A percentile compares a stretch with the other conserved stretches of the same genome.
These are phyloP conservation scores for Aureobasidium sp. DNA, from an alignment of 2,329 filamentous ascomycete species.

Conservation along the genomic window DNA sequence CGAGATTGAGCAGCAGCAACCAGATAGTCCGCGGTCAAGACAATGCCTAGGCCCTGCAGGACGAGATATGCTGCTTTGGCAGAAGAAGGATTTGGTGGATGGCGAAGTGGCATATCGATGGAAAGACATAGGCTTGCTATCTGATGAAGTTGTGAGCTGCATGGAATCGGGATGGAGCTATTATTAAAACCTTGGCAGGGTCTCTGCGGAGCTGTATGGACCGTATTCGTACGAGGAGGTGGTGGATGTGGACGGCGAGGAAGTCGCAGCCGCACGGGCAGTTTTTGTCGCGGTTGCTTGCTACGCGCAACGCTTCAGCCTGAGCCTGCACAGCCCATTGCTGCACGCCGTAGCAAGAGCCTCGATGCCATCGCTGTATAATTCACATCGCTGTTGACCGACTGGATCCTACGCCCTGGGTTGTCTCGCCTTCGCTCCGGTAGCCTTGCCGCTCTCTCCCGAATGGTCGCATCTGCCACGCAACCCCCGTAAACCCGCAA, in stretches of 20 bases:
- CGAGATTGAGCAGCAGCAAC: slow-evolving; percentile 1
- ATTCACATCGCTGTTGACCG: slow-evolving; percentile 1
- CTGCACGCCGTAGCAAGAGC: background rate
- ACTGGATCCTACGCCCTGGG: background rate
- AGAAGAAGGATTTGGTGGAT: slow-evolving; percentile 26
- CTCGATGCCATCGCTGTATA: background rate
- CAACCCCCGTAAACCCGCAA: background rate
- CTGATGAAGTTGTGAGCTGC: background rate
- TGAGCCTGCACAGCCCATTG: slow-evolving; percentile 9
- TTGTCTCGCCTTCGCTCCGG: background rate
- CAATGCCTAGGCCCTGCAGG: slow-evolving; percentile 28
- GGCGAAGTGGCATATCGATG: slow-evolving; percentile 21
- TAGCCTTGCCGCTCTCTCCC: slow-evolving; percentile 10
- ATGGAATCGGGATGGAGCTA: too few relatives aligned
- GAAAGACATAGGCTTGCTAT: background rate
- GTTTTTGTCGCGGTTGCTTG: background rate
- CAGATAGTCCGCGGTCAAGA: slow-evolving; percentile 21
- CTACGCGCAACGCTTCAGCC: background rate
- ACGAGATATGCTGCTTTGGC: slow-evolving; percentile 29
- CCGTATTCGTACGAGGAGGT: background rate
- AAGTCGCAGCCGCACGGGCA: slow-evolving; percentile 2
- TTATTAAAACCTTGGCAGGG: background rate
- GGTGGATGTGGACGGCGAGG: background rate
- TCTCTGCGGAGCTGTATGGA: background rate
- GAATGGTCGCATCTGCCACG: slow-evolving; percentile 16